Conservation (phyloP, 2,329 filamentous ascomycete species). For the Venturia aucupariae region DNA sequence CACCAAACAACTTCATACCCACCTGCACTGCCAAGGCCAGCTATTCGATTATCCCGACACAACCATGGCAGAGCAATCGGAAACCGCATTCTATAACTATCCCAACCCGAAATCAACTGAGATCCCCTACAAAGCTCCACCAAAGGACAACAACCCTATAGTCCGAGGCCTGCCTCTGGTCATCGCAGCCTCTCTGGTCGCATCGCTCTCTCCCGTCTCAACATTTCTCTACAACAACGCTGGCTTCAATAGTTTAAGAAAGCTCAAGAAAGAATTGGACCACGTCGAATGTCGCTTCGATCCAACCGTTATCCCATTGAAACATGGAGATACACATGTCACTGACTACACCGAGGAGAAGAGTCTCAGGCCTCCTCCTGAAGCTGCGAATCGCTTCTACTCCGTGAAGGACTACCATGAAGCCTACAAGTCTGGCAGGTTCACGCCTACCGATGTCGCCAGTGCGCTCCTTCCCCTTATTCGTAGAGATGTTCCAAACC, state of each 20-base stretch:
- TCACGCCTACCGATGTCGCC: slow-evolving; percentile 64
- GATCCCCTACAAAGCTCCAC: slow-evolving; percentile 26
- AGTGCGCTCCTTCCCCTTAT: slow-evolving; percentile 65
- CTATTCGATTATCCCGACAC: background rate
- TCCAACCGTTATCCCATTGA: slow-evolving; percentile 46
- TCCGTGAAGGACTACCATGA: slow-evolving; percentile 69
- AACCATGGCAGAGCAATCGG: slow-evolving; percentile 10
- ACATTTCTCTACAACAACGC: slow-evolving; percentile 63
- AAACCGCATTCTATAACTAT: slow-evolving; percentile 23
- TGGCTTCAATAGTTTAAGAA: slow-evolving; percentile 50
- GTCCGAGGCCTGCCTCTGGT: slow-evolving; percentile 57
- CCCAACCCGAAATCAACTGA: slow-evolving; percentile 25
- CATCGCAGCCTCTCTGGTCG: slow-evolving; percentile 53
- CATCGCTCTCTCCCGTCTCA: slow-evolving; percentile 52
- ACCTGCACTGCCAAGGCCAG: background rate
- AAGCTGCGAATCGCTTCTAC: slow-evolving; percentile 34
- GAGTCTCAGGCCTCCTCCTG: background rate
- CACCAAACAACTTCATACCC: background rate
- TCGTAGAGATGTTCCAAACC: slow-evolving; percentile 42
- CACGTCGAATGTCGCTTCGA: slow-evolving; percentile 46
- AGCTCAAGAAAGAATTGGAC: slow-evolving; percentile 42
- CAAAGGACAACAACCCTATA: slow-evolving; percentile 52
- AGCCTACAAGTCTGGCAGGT: slow-evolving; percentile 58
- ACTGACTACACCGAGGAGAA: slow-evolving; percentile 16
- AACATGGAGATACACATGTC: slow-evolving; percentile 18